Conservation (phyloP, 2,329 filamentous ascomycete species). For the Lasiodiplodia hormozganensis region DNA sequence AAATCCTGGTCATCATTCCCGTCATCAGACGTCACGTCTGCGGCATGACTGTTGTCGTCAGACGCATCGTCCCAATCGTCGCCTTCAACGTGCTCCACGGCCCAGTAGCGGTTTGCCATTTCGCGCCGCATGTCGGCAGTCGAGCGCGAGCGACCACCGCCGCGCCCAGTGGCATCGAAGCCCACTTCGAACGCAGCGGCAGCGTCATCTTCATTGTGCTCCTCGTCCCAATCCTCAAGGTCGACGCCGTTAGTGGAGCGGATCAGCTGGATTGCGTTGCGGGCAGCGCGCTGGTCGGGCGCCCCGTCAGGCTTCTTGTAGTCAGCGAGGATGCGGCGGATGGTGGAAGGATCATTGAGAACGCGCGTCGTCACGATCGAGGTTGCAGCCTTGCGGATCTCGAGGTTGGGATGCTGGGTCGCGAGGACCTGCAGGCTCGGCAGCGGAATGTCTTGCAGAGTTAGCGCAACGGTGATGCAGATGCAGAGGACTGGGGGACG, state of each 20-base stretch:
- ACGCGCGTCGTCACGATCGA: constrained; percentile 18
- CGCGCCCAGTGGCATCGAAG: constrained; percentile 24
- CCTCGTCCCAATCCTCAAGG: constrained; percentile 25
- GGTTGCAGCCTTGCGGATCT: constrained; percentile 47
- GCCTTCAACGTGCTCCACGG: constrained; percentile 1
- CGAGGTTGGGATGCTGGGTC: constrained; percentile 47
- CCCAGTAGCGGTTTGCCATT: constrained; percentile 20
- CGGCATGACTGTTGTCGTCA: constrained; percentile 11
- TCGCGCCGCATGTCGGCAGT: constrained; percentile 18
- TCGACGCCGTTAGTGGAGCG: constrained; percentile 26
- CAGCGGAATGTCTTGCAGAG: constrained; percentile 57
- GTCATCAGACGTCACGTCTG: not conserved
- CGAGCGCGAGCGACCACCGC: constrained; percentile 24
- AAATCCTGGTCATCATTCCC: constrained; percentile 1
- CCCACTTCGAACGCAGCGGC: not conserved
- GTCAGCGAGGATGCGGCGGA: constrained; percentile 45
- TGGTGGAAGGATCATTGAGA: constrained; percentile 36
- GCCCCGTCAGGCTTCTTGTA: constrained; percentile 16
- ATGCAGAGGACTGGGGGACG: constrained; percentile 47
- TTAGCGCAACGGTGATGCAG: constrained; percentile 51
- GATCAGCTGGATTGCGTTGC: constrained; percentile 27
- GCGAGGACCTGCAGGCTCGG: constrained; percentile 50
- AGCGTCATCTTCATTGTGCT: constrained; percentile 3
- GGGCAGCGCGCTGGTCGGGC: constrained; percentile 22
- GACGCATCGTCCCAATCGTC: constrained; percentile 12